Evolutionary conservation across 1,284 basidiomycete genomes (phyloP), one percentile per base, ranked within the genome.

Genomic region (Acaromyces ingoldii): DNA sequence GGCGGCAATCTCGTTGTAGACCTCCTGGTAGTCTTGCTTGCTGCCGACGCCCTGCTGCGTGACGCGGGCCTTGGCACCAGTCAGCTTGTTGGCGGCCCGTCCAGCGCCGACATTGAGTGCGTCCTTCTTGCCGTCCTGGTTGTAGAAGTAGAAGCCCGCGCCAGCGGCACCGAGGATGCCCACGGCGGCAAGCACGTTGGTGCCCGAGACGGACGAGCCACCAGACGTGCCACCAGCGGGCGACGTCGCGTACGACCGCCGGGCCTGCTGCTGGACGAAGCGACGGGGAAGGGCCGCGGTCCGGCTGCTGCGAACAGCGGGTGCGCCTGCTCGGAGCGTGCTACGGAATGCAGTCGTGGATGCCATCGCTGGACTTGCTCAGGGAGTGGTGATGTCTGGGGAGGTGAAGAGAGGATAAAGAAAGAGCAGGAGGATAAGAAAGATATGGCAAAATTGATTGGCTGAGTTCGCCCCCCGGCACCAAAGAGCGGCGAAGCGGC

Each of bases 1-100:
- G 28, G 64, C 55, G 28, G 71, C 70, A 49, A 74, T 71, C 22
- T 61, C 67, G 41, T 74, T 72, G 67, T 74, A 74, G 48, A 74
- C 70, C 25, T 25, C 21, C 25, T 73, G 69, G 56, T 73, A 73
- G 57, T 73, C 56, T 67, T 62, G 49, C 19, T 29, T 43, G 9
- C 39, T 21, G 39, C 49, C 38, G 15, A 41, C 17, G n/a, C 47
- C 47, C 17, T 24, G 28, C n/a, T 9, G n/a, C 21, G 17, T 42
- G 17, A 19, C 22, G 24, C 40, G 19, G 13, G 6, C 17, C 42
- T 51, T 51, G 4, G 49, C n/a, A 7, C 49, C 40, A n/a, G 17
- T 29, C 6, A 48, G 26, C 40, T 51, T 51, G 40, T n/a, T 28
- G 33, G 29, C 33, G 26, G 4, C 38, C n/a, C 33, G 28, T 15